Base-by-base conservation (phyloP, 345 rosid genomes). In the Capsella bursapastoris region DNA sequence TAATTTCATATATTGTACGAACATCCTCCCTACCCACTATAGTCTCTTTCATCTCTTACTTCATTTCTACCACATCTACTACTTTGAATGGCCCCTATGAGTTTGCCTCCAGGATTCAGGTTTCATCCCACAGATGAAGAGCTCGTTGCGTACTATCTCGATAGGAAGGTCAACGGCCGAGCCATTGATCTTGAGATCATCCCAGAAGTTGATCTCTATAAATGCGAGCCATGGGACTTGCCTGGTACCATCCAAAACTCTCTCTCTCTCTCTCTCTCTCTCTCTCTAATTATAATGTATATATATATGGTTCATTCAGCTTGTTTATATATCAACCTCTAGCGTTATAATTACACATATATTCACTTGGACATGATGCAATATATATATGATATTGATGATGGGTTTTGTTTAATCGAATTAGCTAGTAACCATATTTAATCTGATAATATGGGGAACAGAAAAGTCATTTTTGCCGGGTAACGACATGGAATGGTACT, bases 81-180 rank as follows among this genome's bases (percentile, higher is more conserved):
- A 43, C n/a, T 43, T 57, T 34, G 58, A 62, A 88, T 85, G 92
- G 88, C 89, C 5, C 88, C 91, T 7, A 83, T 83, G 96, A 89
- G 83, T 70, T 88, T 89, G 64, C 96, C 96, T 60, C 96, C 96
- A 16, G 96, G 96, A 37, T 89, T 89, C 75, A 83, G 96, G 80
- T 89, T 89, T 72, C 96, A 89, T 78, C 95, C 95, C 3, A 89
- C 95, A 2, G 95, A 89, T 14, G 95, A 89, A 81, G 95, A 89
- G 74, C 88, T 89, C 18, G 92, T 89, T 34, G 90, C 85, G 11
- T 89, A 89, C 78, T 89, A 89, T 79, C 87, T 89, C 0, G 88
- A 87, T 61, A 71, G 92, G 64, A 89, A 87, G 72, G 88, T 89
- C 60, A 86, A 51, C 8, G 92, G 89, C 66, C 84, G 76, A 41